Conservation (phyloP, 768 basidiomycete species). For the Pholiota conissans region DNA sequence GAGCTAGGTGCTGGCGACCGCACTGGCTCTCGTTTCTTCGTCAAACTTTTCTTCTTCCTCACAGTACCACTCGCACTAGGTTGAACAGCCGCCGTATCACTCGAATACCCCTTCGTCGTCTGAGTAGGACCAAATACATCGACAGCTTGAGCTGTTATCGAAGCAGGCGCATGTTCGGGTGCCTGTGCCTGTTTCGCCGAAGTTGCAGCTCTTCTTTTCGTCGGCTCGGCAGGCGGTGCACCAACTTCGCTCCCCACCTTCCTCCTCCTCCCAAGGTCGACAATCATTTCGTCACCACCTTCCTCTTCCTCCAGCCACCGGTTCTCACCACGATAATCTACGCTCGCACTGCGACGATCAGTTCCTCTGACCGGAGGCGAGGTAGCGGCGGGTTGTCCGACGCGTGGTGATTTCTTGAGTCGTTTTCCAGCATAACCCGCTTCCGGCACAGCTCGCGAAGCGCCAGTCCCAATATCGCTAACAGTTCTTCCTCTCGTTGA, state of each 20-base stretch:
- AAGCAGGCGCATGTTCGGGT: neutral
- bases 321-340: constrained; percentile 9
- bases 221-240: neutral
- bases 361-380: neutral
- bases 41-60: constrained; percentile 20
- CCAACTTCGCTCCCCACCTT: constrained; percentile 20
- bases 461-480: constrained; percentile 15
- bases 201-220: neutral
- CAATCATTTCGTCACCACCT: constrained; percentile 15
- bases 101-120: constrained; percentile 13
- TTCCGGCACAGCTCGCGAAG: neutral
- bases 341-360: constrained; percentile 16
- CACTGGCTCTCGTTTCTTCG: constrained; percentile 13
- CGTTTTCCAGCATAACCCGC: constrained; percentile 7
- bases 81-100: constrained; percentile 15
- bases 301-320: constrained; percentile 9
- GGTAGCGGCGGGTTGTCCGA: neutral
- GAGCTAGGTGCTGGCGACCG: no score
- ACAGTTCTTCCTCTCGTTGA: neutral
- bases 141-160: neutral
- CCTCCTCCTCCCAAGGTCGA: constrained; percentile 21
- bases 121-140: neutral
- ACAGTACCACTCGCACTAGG: constrained; percentile 2
- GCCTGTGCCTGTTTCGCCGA: neutral
- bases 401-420: constrained; percentile 18